These are phyloP conservation scores for Rosa lucieae DNA, from an alignment of 306 rosid genomes.

Conservation along the genomic window DNA sequence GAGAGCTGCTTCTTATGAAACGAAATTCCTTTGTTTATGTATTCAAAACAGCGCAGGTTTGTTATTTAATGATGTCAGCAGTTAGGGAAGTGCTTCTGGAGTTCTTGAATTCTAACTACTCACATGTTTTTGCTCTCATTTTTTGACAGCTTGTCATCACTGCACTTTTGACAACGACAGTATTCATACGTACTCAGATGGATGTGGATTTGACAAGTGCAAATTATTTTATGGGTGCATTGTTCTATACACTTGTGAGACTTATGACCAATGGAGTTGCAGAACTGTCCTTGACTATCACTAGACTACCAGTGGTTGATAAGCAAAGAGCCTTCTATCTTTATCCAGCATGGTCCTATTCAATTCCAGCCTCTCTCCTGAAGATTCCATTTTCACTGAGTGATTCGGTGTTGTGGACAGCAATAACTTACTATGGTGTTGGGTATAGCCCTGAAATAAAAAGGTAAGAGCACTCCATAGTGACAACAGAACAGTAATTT, in stretches of 20 bases:
- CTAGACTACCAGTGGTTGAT: slow-evolving; percentile 48
- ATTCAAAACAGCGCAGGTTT: slow-evolving; percentile 72
- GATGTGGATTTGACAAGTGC: slow-evolving; percentile 53
- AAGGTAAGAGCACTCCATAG: slow-evolving; percentile 24
- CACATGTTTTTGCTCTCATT: slow-evolving; percentile 7
- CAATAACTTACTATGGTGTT: slow-evolving; percentile 38
- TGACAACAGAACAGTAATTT: background rate
- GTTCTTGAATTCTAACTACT: background rate
- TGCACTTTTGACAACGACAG: slow-evolving; percentile 72
- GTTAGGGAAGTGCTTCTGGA: background rate
- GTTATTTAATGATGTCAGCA: background rate
- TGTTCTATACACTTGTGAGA: slow-evolving; percentile 72
- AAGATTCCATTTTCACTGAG: slow-evolving; percentile 35
- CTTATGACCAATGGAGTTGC: slow-evolving; percentile 79
- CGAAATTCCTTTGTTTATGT: slow-evolving; percentile 70
- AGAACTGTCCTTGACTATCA: slow-evolving; percentile 68
- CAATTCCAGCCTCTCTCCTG: slow-evolving; percentile 30
- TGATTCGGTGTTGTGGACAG: slow-evolving; percentile 34
- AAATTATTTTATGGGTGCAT: slow-evolving; percentile 59
- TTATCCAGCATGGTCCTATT: slow-evolving; percentile 46
- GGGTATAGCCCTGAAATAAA: slow-evolving; percentile 37
- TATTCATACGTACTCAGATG: slow-evolving; percentile 57
- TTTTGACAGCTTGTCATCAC: slow-evolving; percentile 58
- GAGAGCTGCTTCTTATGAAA: slow-evolving; percentile 74
- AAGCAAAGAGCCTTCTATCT: slow-evolving; percentile 33